Conservation (phyloP, 805 yeast species). For the Yarrowia sp. region DNA sequence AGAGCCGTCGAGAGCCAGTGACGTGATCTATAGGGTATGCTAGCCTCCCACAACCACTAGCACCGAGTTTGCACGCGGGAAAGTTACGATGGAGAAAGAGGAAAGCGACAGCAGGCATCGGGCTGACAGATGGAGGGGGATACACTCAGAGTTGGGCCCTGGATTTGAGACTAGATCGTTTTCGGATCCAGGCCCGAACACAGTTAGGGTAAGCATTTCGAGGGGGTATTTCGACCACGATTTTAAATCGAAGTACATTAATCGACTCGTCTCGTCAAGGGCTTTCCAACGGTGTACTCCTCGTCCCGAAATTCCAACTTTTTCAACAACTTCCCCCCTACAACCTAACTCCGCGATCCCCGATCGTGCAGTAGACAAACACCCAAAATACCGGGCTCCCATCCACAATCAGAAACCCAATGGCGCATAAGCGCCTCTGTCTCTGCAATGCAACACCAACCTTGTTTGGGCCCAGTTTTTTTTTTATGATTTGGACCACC, state of each 20-base stretch:
- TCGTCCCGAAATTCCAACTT: no score
- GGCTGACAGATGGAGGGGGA: neutral
- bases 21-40: no score
- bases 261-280: neutral
- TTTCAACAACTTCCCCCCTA: neutral
- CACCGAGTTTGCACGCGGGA: neutral
- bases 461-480: neutral
- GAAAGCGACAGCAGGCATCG: neutral
- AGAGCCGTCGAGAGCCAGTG: no score
- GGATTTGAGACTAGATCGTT: neutral
- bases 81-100: constrained; percentile 8
- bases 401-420: neutral
- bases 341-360: neutral
- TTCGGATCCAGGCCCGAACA: neutral
- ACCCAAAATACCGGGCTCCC: constrained; percentile 2
- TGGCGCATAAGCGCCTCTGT: neutral
- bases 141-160: constrained; percentile 4
- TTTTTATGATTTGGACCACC: neutral
- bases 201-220: neutral
- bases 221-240: neutral
- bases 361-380: neutral
- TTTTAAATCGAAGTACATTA: neutral
- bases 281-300: neutral
- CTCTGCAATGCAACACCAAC: constrained; percentile 12
- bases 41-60: neutral